Evolutionary conservation across 345 rosid species (phyloP).

Genomic region (Laguncularia racemosa): DNA sequence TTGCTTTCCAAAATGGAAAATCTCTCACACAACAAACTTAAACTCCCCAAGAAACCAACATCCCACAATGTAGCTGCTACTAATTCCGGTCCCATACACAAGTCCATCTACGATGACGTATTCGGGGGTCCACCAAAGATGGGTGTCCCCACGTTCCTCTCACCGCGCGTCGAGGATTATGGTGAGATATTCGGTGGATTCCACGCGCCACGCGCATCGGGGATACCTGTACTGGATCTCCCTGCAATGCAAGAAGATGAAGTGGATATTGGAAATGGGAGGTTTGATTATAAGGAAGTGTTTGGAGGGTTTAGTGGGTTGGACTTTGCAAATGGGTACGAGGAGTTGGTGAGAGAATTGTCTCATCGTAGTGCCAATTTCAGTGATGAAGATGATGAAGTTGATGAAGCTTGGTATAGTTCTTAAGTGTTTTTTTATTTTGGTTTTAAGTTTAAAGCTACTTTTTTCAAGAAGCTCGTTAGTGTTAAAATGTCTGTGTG

Average conservation of each 20-base stretch:
- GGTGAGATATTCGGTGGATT: slow-evolving; percentile 73
- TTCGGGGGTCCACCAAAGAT: slow-evolving; percentile 65
- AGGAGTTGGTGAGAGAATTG: slow-evolving; percentile 40
- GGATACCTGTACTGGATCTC: slow-evolving; percentile 91
- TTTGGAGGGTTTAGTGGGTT: slow-evolving; percentile 53
- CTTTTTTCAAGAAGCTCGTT: no score
- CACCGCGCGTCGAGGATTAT: slow-evolving; percentile 84
- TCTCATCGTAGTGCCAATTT: slow-evolving; percentile 37
- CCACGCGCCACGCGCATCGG: slow-evolving; percentile 68
- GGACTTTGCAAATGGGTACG: slow-evolving; percentile 59
- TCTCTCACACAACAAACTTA: slow-evolving; percentile 34
- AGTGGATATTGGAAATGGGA: slow-evolving; percentile 54
- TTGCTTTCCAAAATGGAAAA: slow-evolving; percentile 48
- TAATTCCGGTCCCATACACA: not conserved
- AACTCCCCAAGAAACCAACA: slow-evolving; percentile 17
- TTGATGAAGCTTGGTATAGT: slow-evolving; percentile 49
- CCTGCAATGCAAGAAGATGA: slow-evolving; percentile 40
- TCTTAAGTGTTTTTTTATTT: not conserved
- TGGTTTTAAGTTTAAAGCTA: no score
- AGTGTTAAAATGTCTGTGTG: no score
- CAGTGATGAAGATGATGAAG: slow-evolving; percentile 33
- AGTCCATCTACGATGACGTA: slow-evolving; percentile 62
- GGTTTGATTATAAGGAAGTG: slow-evolving; percentile 64
- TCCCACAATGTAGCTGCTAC: slow-evolving; percentile 9
- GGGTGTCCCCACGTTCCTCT: slow-evolving; percentile 41